Evolutionary conservation across 148 eudicot species (phyloP).

Genomic region (Heliosperma pusillum): DNA sequence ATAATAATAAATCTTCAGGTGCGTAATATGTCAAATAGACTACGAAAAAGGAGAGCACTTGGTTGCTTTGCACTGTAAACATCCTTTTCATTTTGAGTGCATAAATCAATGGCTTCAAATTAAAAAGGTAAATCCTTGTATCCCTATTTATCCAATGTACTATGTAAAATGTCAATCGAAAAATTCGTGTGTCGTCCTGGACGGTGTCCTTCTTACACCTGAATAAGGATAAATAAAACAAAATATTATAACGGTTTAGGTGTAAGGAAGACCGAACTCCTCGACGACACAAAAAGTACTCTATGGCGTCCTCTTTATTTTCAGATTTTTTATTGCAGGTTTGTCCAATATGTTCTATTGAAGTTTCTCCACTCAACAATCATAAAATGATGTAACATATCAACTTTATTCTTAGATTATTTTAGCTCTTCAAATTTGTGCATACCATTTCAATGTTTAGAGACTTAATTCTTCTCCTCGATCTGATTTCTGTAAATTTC

Average conservation of each 20-base stretch:
- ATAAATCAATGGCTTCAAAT: constrained; percentile 57
- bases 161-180: not conserved
- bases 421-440: not conserved
- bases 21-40: constrained; percentile 64
- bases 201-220: too few species aligned
- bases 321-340: constrained; percentile 30
- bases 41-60: constrained; percentile 49
- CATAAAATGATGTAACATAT: constrained; percentile 7
- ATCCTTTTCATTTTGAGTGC: constrained; percentile 52
- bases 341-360: constrained; percentile 56
- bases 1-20: constrained; percentile 33
- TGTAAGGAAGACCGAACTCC: too few species aligned
- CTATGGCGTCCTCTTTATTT: too few species aligned
- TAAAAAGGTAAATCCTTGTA: constrained; percentile 39
- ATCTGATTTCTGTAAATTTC: not conserved
- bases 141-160: not conserved
- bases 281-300: too few species aligned
- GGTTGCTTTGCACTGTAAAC: constrained; percentile 45
- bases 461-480: not conserved
- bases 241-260: too few species aligned
- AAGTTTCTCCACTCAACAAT: constrained; percentile 25
- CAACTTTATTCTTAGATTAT: not conserved
- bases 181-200: too few species aligned
- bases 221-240: too few species aligned
- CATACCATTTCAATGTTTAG: not conserved